A percentile compares a stretch with the other conserved stretches of the same genome.
Evolutionary conservation across 768 basidiomycete species (phyloP).

Genomic region (Lentinus tigrinus): DNA sequence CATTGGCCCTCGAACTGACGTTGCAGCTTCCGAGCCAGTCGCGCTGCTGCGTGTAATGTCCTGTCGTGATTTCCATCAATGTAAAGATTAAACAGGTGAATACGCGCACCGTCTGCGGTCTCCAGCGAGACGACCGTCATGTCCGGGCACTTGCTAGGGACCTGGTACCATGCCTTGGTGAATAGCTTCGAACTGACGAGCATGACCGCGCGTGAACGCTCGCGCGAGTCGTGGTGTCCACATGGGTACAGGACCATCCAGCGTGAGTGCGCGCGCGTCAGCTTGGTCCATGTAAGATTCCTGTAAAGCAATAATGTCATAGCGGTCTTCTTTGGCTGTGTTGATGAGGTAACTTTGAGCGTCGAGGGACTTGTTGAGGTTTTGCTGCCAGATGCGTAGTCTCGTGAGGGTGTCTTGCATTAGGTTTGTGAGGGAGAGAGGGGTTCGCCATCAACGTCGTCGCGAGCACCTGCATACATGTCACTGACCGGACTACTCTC

Average conservation of each 20-base stretch:
- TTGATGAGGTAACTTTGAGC: too few relatives aligned
- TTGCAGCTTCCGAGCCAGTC: background rate
- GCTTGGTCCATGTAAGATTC: slow-evolving; percentile 35
- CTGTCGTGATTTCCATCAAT: slow-evolving; percentile 29
- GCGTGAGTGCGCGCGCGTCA: slow-evolving; percentile 12
- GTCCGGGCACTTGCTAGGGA: slow-evolving; percentile 20
- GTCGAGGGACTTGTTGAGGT: slow-evolving; percentile 24
- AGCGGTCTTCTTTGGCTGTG: too few relatives aligned
- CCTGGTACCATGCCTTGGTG: slow-evolving; percentile 11
- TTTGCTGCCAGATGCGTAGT: slow-evolving; percentile 30
- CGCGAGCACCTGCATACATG: too few relatives aligned
- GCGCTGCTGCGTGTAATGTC: slow-evolving; percentile 12
- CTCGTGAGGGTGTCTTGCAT: too few relatives aligned
- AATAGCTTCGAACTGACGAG: slow-evolving; percentile 10
- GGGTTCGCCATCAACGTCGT: too few relatives aligned
- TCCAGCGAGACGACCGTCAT: slow-evolving; percentile 28
- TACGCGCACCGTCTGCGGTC: slow-evolving; percentile 5
- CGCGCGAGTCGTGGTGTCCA: background rate
- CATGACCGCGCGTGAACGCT: slow-evolving; percentile 6
- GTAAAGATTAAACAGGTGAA: slow-evolving; percentile 40
- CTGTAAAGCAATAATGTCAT: slow-evolving; percentile 37
- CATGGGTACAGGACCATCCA: slow-evolving; percentile 29
- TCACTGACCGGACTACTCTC: too few relatives aligned
- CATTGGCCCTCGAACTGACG: background rate
- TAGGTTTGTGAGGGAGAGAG: too few relatives aligned